Percentiles rank a stretch among this genome's conserved stretches.
Conservation (phyloP, 352 stramenopile species). For the Phytopythium chamaehyphon region DNA sequence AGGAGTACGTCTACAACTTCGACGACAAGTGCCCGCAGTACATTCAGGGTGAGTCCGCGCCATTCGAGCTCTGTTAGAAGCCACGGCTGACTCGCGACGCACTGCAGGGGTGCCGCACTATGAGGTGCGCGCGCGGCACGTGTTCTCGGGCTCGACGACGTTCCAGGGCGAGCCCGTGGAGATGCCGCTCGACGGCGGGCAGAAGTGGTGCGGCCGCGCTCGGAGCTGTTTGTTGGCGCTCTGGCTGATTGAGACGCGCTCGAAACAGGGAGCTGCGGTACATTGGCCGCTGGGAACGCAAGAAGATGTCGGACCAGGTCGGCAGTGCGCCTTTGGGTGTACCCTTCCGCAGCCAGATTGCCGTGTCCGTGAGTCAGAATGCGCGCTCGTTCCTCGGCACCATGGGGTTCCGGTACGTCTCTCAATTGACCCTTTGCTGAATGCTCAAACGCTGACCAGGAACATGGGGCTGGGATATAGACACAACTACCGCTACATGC, state of each 20-base stretch:
- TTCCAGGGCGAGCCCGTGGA: slow-evolving; percentile 78
- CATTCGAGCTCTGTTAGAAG: background rate
- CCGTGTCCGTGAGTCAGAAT: slow-evolving; percentile 80
- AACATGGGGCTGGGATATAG: slow-evolving; percentile 18
- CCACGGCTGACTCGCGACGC: too few relatives aligned
- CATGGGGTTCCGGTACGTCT: slow-evolving; percentile 69
- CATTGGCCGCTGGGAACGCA: slow-evolving; percentile 82
- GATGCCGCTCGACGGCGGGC: slow-evolving; percentile 64
- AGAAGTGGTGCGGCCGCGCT: slow-evolving; percentile 60
- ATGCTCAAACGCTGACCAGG: background rate
- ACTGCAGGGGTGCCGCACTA: slow-evolving; percentile 68
- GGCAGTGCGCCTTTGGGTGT: slow-evolving; percentile 54
- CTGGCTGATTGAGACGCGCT: background rate
- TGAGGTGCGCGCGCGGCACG: slow-evolving; percentile 73
- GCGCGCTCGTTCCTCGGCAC: slow-evolving; percentile 68
- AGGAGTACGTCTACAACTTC: slow-evolving; percentile 89
- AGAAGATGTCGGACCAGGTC: slow-evolving; percentile 83
- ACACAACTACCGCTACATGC: slow-evolving; percentile 83
- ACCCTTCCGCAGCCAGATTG: slow-evolving; percentile 79
- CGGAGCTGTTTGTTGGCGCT: background rate
- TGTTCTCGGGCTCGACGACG: slow-evolving; percentile 77
- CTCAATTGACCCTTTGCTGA: background rate
- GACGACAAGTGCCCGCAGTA: slow-evolving; percentile 86
- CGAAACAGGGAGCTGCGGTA: slow-evolving; percentile 67
- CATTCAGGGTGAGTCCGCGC: slow-evolving; percentile 45